Percentiles rank a stretch among this genome's conserved stretches.
Evolutionary conservation across 129 eudicot species (phyloP).

Genomic region (Chrysanthemum lavandulifolium): DNA sequence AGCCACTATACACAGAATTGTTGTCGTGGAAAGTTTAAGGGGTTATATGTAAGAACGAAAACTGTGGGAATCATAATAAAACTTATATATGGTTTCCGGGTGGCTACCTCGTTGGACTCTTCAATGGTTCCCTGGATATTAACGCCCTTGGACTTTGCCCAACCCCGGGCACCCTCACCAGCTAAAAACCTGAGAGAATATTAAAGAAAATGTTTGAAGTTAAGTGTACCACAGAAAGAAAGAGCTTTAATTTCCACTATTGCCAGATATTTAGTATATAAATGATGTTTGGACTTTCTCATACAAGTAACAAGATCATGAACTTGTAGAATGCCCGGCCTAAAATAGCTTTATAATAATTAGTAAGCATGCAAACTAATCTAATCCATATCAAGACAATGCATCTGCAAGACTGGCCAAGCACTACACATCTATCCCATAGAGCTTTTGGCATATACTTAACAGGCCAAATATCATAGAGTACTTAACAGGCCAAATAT

Average conservation of each 20-base stretch:
- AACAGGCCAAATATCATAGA: no score
- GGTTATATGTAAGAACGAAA: slow-evolving; percentile 3
- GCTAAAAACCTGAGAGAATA: slow-evolving; percentile 71
- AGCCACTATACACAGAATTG: slow-evolving; percentile 61
- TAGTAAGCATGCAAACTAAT: no score
- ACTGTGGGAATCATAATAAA: not conserved
- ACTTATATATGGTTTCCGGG: not conserved
- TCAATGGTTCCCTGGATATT: slow-evolving; percentile 25
- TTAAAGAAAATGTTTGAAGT: not conserved
- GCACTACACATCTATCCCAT: no score
- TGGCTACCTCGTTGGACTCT: slow-evolving; percentile 62
- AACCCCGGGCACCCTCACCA: slow-evolving; percentile 81
- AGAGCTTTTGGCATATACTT: no score
- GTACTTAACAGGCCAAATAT: no score
- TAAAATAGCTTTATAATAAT: no score
- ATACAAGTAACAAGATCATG: not conserved
- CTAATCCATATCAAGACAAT: no score
- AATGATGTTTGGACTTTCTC: not conserved
- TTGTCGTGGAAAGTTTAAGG: not conserved
- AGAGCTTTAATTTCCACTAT: not conserved
- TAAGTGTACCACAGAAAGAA: not conserved
- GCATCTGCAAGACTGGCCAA: no score
- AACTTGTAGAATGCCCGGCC: not conserved
- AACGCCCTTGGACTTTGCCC: slow-evolving; percentile 85
- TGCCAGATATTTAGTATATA: not conserved